Base-by-base conservation (phyloP, 148 eudicot genomes). In the Fagopyrum esculentum region DNA sequence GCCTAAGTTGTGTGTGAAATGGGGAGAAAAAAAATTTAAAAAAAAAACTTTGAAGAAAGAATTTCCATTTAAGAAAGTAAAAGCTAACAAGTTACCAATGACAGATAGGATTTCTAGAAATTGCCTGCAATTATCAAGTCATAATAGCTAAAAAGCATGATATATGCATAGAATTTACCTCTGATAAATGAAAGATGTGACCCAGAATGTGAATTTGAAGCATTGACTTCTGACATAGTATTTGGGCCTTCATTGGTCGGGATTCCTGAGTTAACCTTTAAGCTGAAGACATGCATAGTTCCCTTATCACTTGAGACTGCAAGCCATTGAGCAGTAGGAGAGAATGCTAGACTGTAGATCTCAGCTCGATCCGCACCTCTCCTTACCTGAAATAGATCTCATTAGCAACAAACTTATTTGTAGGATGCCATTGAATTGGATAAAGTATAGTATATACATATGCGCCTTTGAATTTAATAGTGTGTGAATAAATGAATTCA, bases 241-340 rank as follows among this genome's bases (percentile, higher is more conserved):
- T 52, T 82, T 50, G 78, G 56, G 82, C 81, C 85, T 45, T 89
- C 93, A 78, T 76, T 82, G 30, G 73, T 77, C n/a, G 77, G 78
- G 72, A 82, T 74, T 57, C 84, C 90, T 63, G 90, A 78, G 72
- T 87, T 86, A 74, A 76, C 83, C 83, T 88, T 89, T 69, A 91
- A 81, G 82, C 87, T 81, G 74, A 91, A 91, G 48, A 91, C 93
- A 84, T 91, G 97, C 29, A 89, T 89, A 35, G 97, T 91, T 17
- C 97, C 97, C 88, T 89, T 91, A 81, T 91, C 97, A 80, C 97
- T 91, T 75, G 94, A 91, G 82, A 91, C 97, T 70, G 92, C 97
- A 64, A 91, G 81, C 97, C 97, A 91, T 73, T 89, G 90, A 76
- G 97, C 92, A 80, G 90, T 85, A 45, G 97, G 73, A 56, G 97